Evolutionary conservation across 2,329 filamentous ascomycete species (phyloP).

Genomic region (Colletotrichum sp.): DNA sequence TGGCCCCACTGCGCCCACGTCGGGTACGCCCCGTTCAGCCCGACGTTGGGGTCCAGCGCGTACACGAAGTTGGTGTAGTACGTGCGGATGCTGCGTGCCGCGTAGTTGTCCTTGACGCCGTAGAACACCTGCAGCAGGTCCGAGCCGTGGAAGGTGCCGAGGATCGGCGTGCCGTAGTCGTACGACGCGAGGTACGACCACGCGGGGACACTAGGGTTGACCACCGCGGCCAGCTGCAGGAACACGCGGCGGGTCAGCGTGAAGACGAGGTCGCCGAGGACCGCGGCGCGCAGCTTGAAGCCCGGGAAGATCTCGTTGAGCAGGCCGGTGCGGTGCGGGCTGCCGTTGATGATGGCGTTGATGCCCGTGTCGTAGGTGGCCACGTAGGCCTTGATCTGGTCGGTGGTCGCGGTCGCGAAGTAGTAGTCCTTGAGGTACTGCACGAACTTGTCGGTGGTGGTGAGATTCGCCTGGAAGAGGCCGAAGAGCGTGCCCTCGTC

Average conservation of each 20-base stretch:
- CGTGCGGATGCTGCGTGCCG: conserved; percentile 40
- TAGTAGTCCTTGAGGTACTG: conserved; percentile 28
- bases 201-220: conserved; percentile 56
- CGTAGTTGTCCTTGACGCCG: conserved; percentile 36
- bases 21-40: conserved; percentile 37
- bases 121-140: conserved; percentile 73
- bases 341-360: conserved; percentile 57
- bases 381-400: conserved; percentile 53
- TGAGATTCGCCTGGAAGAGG: conserved; percentile 63
- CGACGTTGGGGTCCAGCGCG: conserved; percentile 72
- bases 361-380: conserved; percentile 56
- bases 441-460: conserved; percentile 52
- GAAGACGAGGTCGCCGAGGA: conserved; percentile 69
- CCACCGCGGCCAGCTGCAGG: conserved; percentile 43
- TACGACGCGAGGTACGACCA: conserved; percentile 83
- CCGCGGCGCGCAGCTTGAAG: conserved; percentile 67
- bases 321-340: conserved; percentile 62
- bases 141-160: conserved; percentile 79
- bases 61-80: conserved; percentile 80
- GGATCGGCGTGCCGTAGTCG: conserved; percentile 70
- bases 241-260: conserved; percentile 43
- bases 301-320: conserved; percentile 68
- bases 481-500: conserved; percentile 71
- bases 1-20: conserved; percentile 51
- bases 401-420: conserved; percentile 25